Conservation (phyloP, 768 basidiomycete species). For the Boletus subcaerulescens region DNA sequence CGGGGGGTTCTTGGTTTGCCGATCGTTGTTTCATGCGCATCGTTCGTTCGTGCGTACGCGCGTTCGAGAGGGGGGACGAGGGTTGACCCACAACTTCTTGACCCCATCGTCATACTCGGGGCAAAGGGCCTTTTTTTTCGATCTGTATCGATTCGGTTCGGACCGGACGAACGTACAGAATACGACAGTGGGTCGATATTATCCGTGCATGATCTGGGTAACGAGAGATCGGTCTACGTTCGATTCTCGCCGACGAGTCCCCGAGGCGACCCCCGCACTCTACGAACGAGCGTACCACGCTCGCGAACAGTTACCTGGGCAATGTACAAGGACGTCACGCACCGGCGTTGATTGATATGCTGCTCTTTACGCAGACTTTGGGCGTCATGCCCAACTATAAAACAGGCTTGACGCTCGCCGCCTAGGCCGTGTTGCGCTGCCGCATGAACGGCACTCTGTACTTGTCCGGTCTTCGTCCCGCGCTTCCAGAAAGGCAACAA, state of each 20-base stretch:
- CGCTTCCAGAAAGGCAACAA: conserved; percentile 42
- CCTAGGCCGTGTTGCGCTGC: not conserved
- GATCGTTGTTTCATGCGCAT: not conserved
- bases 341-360: conserved; percentile 46
- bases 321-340: conserved; percentile 38
- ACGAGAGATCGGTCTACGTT: not conserved
- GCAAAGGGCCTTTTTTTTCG: not conserved
- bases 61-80: not conserved
- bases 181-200: not conserved
- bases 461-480: conserved; percentile 34
- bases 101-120: not conserved
- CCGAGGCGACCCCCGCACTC: conserved; percentile 42
- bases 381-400: conserved; percentile 24
- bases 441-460: conserved; percentile 32
- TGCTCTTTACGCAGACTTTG: conserved; percentile 41
- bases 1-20: not conserved
- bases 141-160: not conserved
- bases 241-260: not conserved
- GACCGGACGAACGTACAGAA: too few species aligned
- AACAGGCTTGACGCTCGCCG: conserved; percentile 19
- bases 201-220: not conserved
- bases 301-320: conserved; percentile 37
- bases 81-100: not conserved
- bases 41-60: not conserved
- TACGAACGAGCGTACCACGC: conserved; percentile 40